These are phyloP conservation scores for Lyophyllum shimeji DNA, from an alignment of 768 basidiomycete species.

Conservation along the genomic window DNA sequence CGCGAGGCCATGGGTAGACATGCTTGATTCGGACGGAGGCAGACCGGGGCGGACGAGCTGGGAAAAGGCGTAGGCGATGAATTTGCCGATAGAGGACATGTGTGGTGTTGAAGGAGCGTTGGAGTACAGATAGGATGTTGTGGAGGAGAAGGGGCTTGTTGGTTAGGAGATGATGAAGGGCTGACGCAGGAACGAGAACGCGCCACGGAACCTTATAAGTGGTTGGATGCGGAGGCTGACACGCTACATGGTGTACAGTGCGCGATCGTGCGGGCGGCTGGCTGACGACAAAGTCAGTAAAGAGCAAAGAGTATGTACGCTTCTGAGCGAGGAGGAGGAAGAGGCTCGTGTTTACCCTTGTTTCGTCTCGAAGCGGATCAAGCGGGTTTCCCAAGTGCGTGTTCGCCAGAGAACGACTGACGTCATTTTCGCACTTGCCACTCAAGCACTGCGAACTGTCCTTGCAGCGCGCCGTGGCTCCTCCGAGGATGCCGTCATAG, in stretches of 20 bases:
- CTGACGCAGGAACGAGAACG: not conserved
- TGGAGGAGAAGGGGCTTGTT: not conserved
- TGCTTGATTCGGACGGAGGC: not conserved
- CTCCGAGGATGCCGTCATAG: not conserved
- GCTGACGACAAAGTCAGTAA: no score
- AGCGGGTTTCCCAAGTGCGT: no score
- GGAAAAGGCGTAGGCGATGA: conserved; percentile 4
- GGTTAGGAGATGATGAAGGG: not conserved
- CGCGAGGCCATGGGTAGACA: not conserved
- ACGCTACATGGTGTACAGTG: no score
- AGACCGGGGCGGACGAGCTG: not conserved
- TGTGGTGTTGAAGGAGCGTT: conserved; percentile 2
- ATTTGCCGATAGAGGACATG: conserved; percentile 12
- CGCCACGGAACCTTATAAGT: no score
- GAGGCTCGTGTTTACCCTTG: no score
- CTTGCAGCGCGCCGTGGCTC: not conserved
- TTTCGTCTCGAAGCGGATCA: no score
- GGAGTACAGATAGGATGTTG: conserved; percentile 12
- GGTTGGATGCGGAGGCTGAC: no score
- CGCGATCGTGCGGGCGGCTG: no score
- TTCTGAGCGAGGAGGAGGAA: no score
- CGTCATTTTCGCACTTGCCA: not conserved
- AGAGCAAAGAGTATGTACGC: no score
- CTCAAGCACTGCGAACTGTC: not conserved
- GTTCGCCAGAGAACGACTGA: not conserved